Evolutionary conservation across 2,329 filamentous ascomycete genomes (phyloP).

Genomic region (Dichotomopilus funicola): DNA sequence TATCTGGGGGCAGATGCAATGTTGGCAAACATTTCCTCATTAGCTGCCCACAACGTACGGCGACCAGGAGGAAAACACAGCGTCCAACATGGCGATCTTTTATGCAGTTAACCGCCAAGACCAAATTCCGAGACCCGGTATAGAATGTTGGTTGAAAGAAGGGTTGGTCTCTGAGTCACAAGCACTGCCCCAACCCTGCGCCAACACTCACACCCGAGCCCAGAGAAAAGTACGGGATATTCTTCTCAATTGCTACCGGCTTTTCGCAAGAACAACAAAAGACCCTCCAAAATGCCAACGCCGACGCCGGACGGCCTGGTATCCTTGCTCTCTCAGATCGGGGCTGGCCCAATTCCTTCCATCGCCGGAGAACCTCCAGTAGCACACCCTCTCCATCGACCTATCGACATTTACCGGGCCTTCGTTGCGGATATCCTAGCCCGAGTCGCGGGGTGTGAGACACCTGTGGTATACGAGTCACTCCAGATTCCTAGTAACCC

Average conservation of each 20-base stretch:
- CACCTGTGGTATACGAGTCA: slow-evolving; percentile 25
- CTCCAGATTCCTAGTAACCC: slow-evolving; percentile 25
- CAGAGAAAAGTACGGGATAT: background rate
- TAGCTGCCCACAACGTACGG: too few species aligned
- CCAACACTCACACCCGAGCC: background rate
- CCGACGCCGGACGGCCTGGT: background rate
- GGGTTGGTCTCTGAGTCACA: background rate
- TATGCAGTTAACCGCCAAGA: too few species aligned
- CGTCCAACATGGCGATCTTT: too few species aligned
- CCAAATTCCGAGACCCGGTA: background rate
- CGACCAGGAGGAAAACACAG: too few species aligned
- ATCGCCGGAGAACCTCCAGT: background rate
- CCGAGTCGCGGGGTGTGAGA: slow-evolving; percentile 19
- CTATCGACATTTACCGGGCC: slow-evolving; percentile 28
- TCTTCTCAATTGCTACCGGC: background rate
- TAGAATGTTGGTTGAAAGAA: background rate
- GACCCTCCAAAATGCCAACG: background rate
- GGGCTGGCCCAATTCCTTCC: background rate
- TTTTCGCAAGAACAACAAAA: background rate
- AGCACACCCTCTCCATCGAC: slow-evolving; percentile 9
- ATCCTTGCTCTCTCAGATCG: background rate
- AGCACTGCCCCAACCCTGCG: background rate
- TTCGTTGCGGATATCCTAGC: slow-evolving; percentile 25
- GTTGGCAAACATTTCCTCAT: too few species aligned
- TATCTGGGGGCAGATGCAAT: too few species aligned